Evolutionary conservation across 139 green algal species (phyloP).

Genomic region (Axilococcus clingmanii): DNA sequence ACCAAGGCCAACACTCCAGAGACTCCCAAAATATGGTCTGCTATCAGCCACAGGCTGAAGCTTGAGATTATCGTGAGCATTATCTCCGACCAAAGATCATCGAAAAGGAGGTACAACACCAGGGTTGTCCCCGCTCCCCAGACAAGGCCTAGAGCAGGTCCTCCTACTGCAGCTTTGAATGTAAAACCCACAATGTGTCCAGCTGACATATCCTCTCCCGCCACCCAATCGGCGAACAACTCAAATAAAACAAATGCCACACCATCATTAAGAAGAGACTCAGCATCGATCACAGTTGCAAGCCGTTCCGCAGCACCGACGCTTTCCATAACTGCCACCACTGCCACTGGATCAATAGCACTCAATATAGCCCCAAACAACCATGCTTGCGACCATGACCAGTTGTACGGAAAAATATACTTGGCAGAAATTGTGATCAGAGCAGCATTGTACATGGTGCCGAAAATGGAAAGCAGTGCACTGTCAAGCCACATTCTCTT

Average conservation of each 20-base stretch:
- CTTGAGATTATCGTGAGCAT: constrained; percentile 38
- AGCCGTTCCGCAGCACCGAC: constrained; percentile 2
- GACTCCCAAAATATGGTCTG: constrained; percentile 36
- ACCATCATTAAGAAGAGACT: constrained; percentile 78
- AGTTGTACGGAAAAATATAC: constrained; percentile 52
- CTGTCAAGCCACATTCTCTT: constrained; percentile 8
- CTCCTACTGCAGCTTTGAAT: constrained; percentile 33
- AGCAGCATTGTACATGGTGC: constrained; percentile 34
- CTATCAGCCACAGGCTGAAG: constrained; percentile 40
- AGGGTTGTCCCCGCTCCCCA: constrained; percentile 31
- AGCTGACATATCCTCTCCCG: constrained; percentile 6
- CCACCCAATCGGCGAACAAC: constrained; percentile 23
- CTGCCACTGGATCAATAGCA: constrained; percentile 68
- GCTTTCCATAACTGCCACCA: constrained; percentile 45
- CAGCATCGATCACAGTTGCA: constrained; percentile 15
- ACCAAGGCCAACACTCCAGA: constrained; percentile 56
- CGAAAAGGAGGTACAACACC: constrained; percentile 40
- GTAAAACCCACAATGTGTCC: constrained; percentile 23
- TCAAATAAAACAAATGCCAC: constrained; percentile 57
- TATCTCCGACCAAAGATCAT: constrained; percentile 38
- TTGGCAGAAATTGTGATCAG: constrained; percentile 39
- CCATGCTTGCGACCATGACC: constrained; percentile 38
- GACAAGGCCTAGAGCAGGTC: constrained; percentile 30
- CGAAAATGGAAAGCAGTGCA: constrained; percentile 31
- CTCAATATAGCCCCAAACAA: constrained; percentile 54